Percentiles rank a stretch among this genome's conserved stretches.
phyloP scores from a whole-genome alignment of 345 rosid genomes.

The Psidium friedrichsthalianum region DNA sequence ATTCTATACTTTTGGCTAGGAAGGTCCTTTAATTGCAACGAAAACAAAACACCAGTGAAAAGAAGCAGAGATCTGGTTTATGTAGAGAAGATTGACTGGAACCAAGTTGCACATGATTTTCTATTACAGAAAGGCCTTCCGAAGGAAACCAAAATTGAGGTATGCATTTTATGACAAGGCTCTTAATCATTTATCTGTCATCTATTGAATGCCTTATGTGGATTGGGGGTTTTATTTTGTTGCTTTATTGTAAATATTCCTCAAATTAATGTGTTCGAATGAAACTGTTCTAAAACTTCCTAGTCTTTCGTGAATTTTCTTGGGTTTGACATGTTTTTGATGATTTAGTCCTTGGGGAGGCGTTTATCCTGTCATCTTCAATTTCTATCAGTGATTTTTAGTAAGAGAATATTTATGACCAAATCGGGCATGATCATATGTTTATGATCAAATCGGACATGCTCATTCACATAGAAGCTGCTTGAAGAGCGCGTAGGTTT shows the following conservation, averaged over 20 bases:
- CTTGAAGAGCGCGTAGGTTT: not conserved
- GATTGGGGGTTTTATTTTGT: not conserved
- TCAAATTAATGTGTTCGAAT: not conserved
- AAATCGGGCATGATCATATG: not conserved
- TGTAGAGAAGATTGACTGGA: conserved; percentile 44
- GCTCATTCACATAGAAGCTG: not conserved
- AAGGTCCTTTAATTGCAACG: conserved; percentile 34
- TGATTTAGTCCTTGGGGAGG: not conserved
- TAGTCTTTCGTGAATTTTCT: not conserved
- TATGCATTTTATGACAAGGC: conserved; percentile 6
- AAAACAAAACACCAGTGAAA: conserved; percentile 32
- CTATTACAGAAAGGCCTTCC: conserved; percentile 53
- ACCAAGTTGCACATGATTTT: conserved; percentile 41
- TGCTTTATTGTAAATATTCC: not conserved
- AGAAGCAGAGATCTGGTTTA: conserved; percentile 19
- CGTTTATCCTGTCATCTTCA: not conserved
- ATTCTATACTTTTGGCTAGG: conserved; percentile 82
- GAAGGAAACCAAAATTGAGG: conserved; percentile 53
- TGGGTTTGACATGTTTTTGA: not conserved
- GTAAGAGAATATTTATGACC: not conserved
- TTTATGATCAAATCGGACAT: not conserved
- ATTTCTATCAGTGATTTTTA: not conserved
- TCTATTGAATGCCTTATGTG: not conserved
- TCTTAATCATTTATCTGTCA: not conserved
- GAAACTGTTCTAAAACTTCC: not conserved